These are phyloP conservation scores for Suillus spraguei DNA, from an alignment of 768 basidiomycete genomes.

Conservation along the genomic window DNA sequence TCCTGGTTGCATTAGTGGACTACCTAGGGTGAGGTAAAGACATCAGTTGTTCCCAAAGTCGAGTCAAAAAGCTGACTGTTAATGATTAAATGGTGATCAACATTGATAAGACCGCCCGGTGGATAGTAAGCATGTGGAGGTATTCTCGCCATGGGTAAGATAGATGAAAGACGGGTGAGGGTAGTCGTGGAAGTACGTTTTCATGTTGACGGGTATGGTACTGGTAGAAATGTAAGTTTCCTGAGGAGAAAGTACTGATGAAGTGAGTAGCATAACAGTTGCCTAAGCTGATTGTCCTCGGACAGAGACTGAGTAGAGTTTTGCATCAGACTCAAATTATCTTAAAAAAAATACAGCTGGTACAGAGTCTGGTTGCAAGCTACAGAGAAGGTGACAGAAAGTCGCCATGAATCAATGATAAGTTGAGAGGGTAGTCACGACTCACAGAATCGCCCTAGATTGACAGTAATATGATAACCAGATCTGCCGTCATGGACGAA, in stretches of 20 bases:
- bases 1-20: slow-evolving; percentile 1
- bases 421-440: too few relatives aligned
- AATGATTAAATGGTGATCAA: background rate
- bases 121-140: slow-evolving; percentile 16
- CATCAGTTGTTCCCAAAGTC: slow-evolving; percentile 24
- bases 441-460: too few relatives aligned
- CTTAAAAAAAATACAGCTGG: background rate
- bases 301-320: background rate
- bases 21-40: slow-evolving; percentile 11
- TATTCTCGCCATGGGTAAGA: background rate
- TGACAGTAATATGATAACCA: too few relatives aligned
- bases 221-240: background rate
- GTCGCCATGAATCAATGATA: background rate
- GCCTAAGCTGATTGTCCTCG: background rate
- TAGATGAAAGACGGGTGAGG: slow-evolving; percentile 5
- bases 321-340: background rate
- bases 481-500: too few relatives aligned
- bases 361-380: too few relatives aligned
- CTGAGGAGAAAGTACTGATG: background rate
- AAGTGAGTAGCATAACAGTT: background rate
- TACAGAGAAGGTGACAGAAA: background rate
- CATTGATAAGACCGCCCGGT: slow-evolving; percentile 17
- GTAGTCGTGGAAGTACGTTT: background rate
- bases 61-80: slow-evolving; percentile 8
- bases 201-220: background rate